These are phyloP conservation scores for Cryptosporidium andersoni DNA, from an alignment of 169 alveolate species.

Conservation along the genomic window DNA sequence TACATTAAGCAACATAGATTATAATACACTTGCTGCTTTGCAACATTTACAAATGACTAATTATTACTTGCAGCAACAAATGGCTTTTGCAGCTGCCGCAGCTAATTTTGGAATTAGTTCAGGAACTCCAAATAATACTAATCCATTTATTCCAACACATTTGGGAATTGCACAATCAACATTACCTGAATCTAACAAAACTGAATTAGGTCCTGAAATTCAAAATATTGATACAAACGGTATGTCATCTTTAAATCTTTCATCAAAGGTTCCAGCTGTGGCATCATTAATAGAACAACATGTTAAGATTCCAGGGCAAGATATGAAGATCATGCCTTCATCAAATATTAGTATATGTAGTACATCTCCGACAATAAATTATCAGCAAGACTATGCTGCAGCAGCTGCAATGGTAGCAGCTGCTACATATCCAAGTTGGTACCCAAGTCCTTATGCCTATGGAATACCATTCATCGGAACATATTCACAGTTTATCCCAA, in stretches of 20 bases:
- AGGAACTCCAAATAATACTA: conserved; percentile 1
- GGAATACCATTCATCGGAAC: conserved; percentile 64
- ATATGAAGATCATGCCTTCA: conserved; percentile 64
- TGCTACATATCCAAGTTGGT: conserved; percentile 69
- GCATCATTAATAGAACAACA: conserved; percentile 54
- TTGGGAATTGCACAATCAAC: conserved; percentile 7
- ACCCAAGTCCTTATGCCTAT: conserved; percentile 53
- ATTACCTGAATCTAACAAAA: conserved; percentile 6
- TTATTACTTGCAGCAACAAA: conserved; percentile 56
- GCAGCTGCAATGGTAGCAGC: conserved; percentile 22
- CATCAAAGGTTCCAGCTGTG: conserved; percentile 10
- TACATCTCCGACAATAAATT: conserved; percentile 22
- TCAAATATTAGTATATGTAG: conserved; percentile 41
- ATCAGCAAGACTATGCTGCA: conserved; percentile 61
- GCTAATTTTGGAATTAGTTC: conserved; percentile 4
- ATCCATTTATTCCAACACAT: conserved; percentile 41
- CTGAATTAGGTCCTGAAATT: conserved; percentile 28
- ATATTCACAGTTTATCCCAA: conserved; percentile 32
- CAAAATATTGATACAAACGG: conserved; percentile 1
- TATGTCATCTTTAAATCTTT: not conserved
- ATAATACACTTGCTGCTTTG: conserved; percentile 50
- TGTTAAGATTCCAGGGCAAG: conserved; percentile 65
- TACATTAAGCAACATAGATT: conserved; percentile 55
- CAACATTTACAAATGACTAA: conserved; percentile 69
- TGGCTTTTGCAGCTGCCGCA: conserved; percentile 66